Evolutionary conservation across 495 filamentous ascomycete species (phyloP), one percentile per base, ranked within the genome.

Genomic region (Hypoxylon lenormandii): DNA sequence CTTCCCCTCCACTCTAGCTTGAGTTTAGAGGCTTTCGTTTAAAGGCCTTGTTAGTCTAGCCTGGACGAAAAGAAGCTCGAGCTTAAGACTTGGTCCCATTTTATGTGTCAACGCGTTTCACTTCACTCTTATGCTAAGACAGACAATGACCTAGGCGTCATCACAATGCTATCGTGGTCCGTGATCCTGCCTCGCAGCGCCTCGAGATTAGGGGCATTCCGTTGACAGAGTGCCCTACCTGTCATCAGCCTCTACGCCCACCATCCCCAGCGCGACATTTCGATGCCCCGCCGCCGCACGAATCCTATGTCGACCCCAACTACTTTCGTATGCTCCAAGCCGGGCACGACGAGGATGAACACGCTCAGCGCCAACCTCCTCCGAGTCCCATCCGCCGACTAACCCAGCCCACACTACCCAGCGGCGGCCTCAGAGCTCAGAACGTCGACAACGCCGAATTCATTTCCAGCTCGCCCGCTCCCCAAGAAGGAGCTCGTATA

Each of bases 301-400:
- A 88, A 1, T 87, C 88, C 61, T 97, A 94, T 76, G 87, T 97
- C 63, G 90, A 90, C 69, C 92, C 92, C 12, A 88, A 92, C 23
- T 98, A 98, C 79, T 98, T 98, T 78, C 91, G 90, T 73, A 92
- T 97, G 89, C 89, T 98, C 22, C 88, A 90, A 56, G 85, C 76
- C 37, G 80, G 82, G 65, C 69, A 70, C 45, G 36, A 67, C 57
- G 47, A 78, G 38, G 60, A 71, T 18, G 60, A 78, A 28, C 70
- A 74, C 22, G 40, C 45, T 16, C 53, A 64, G 18, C 53, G 45
- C 5, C 67, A 69, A 5, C 77, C 78, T 5, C 80, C 84, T 4
- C 75, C 81, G 15, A 83, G 83, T 65, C 80, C 84, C 11, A 78
- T 83, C 66, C 81, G 81, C 56, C 79, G 81, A 60, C 72, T 83